A percentile compares a stretch with the other conserved stretches of the same genome.
Conservation (phyloP, 2,329 filamentous ascomycete species). For the Cercospora canescens region DNA sequence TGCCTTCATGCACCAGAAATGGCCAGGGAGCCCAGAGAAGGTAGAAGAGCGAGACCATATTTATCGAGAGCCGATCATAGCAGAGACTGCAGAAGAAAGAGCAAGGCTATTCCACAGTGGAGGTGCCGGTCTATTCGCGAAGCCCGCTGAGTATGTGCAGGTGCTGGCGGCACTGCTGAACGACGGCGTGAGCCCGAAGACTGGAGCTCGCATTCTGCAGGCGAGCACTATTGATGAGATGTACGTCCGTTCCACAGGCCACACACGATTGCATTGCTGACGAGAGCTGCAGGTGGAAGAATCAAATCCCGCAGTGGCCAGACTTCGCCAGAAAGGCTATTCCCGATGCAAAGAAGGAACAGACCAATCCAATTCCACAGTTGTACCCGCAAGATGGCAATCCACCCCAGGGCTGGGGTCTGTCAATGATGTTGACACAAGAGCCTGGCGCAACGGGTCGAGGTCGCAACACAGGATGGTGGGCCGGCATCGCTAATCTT, state of each 20-base stretch:
- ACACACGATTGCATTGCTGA: conserved; percentile 48
- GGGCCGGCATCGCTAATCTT: conserved; percentile 40
- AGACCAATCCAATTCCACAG: conserved; percentile 44
- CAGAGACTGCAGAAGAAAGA: conserved; percentile 46
- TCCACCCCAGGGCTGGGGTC: conserved; percentile 64
- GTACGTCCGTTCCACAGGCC: conserved; percentile 54
- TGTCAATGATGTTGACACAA: conserved; percentile 42
- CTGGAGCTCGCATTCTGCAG: conserved; percentile 55
- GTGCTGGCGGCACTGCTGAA: conserved; percentile 65
- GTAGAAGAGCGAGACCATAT: conserved; percentile 51
- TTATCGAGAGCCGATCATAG: conserved; percentile 49
- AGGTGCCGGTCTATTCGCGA: conserved; percentile 62
- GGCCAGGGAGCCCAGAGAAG: conserved; percentile 35
- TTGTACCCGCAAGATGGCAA: conserved; percentile 36
- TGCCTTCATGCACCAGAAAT: conserved; percentile 58
- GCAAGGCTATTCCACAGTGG: conserved; percentile 57
- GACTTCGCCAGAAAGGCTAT: conserved; percentile 38
- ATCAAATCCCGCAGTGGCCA: conserved; percentile 47
- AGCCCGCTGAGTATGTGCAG: conserved; percentile 62
- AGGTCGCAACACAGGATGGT: conserved; percentile 37
- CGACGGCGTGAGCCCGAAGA: conserved; percentile 60
- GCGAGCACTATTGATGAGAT: conserved; percentile 60
- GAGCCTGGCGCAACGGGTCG: conserved; percentile 38
- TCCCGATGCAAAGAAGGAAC: conserved; percentile 35
- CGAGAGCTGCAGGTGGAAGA: conserved; percentile 56